Evolutionary conservation across 129 eudicot genomes (phyloP).

Genomic region (Tanacetum coccineum): DNA sequence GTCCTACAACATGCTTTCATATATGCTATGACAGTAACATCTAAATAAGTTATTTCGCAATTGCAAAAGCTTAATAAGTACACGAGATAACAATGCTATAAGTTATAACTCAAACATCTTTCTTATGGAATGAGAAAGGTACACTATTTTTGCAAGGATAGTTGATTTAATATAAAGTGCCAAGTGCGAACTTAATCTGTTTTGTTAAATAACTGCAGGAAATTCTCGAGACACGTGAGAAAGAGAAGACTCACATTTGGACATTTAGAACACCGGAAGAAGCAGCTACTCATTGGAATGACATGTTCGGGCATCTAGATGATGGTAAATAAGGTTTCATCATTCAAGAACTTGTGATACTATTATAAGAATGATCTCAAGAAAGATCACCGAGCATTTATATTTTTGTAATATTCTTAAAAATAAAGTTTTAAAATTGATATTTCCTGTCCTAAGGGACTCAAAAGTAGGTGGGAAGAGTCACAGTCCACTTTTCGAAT

Average conservation of each 20-base stretch:
- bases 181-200: not conserved
- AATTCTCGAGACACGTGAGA: constrained; percentile 68
- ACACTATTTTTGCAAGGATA: not conserved
- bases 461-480: not conserved
- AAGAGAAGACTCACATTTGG: constrained; percentile 61
- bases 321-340: constrained; percentile 12
- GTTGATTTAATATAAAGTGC: too few relatives aligned
- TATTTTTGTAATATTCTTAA: not conserved
- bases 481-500: not conserved
- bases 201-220: constrained; percentile 44
- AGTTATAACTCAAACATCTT: not conserved
- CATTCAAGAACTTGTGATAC: not conserved
- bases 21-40: constrained; percentile 15
- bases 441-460: not conserved
- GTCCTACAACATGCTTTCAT: constrained; percentile 13
- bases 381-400: not conserved
- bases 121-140: not conserved
- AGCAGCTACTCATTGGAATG: constrained; percentile 50
- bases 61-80: not conserved
- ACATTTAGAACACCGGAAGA: constrained; percentile 67
- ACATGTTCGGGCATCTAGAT: constrained; percentile 40
- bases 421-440: not conserved
- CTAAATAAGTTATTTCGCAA: not conserved
- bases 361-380: not conserved
- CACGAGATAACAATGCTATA: not conserved